Evolutionary conservation across 2,329 filamentous ascomycete species (phyloP), one percentile per base, ranked within the genome.

Genomic region (Paecilomyces formosus): DNA sequence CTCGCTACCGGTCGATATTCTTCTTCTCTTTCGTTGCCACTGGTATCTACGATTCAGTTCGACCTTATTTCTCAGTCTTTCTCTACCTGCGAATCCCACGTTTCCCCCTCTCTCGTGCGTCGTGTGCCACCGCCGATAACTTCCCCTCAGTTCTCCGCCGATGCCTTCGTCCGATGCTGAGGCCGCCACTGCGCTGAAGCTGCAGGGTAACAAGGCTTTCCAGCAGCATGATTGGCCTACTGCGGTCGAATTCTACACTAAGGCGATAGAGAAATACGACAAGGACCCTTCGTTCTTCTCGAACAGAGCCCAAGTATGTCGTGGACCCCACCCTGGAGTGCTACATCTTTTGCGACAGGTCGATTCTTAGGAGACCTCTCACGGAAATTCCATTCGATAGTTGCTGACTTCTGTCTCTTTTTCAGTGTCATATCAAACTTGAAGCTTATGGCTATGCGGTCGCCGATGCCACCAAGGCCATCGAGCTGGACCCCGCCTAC

Each of bases 381-480:
- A 6, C 18, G 30, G 39, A 22, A 4, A 18, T 15, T 57, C 49
- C 45, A 15, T 30, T 53, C 24, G 13, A 8, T 31, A 58, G 52
- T 59, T 58, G 55, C 64, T 65, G 54, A 65, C 55, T 57, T 22
- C 60, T 49, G 26, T 7, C 45, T 55, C 35, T 55, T 55, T 52
- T 59, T 26, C 68, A 96, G 91, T 90, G 90, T 63, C 84, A 99
- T 73, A 93, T 99, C 75, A 97, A 97, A 79, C 87, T 93, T 45
- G 94, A 99, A 76, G 86, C 93, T 21, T 97, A 92, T 72, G 94
- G 94, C 45, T 96, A 93, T 78, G 92, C 94, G 24, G 88, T 97
- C 67, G 82, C 87, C 56, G 94, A 99, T 77, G 91, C 93, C 31
- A 90, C 89, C 56, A 95, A 90, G 75, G 94, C 94, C 15, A 87